Percentiles rank a stretch among this genome's conserved stretches.
Evolutionary conservation across 345 rosid species (phyloP).

Genomic region (Eucalyptus shirleyi): DNA sequence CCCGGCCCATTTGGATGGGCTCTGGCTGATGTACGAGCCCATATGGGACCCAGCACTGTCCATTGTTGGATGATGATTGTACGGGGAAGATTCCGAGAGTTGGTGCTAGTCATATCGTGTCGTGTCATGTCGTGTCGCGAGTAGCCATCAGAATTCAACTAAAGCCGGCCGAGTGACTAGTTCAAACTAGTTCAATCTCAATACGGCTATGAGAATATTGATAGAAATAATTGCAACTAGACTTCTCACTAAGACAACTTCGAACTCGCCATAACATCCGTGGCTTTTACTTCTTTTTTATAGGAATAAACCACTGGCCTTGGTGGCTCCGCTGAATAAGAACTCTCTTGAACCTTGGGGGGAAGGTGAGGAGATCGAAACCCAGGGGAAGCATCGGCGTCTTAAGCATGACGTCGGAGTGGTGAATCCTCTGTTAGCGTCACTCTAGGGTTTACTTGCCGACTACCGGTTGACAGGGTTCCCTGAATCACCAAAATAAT

Average conservation of each 20-base stretch:
- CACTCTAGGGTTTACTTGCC: too few species aligned
- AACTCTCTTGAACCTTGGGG: too few species aligned
- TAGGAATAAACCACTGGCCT: not conserved
- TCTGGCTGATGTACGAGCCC: not conserved
- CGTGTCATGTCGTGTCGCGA: not conserved
- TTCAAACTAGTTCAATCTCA: not conserved
- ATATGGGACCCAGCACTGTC: not conserved
- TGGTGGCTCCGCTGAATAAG: rapidly evolving
- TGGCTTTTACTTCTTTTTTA: not conserved
- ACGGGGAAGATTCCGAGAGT: not conserved
- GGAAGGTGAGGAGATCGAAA: too few species aligned
- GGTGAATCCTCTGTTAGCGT: too few species aligned
- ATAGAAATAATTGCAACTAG: too few species aligned
- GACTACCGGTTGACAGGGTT: too few species aligned
- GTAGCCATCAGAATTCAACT: too few species aligned
- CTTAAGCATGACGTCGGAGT: too few species aligned
- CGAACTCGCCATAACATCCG: rapidly evolving
- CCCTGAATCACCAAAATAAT: too few species aligned
- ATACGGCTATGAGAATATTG: not conserved
- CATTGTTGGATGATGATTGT: not conserved
- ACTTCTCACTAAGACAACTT: not conserved
- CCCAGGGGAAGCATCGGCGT: rapidly evolving
- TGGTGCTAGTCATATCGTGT: not conserved
- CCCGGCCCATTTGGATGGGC: not conserved
- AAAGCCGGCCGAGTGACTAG: not conserved